Conservation (phyloP, 139 green algal species). For the Chlamydomonas eustigma region DNA sequence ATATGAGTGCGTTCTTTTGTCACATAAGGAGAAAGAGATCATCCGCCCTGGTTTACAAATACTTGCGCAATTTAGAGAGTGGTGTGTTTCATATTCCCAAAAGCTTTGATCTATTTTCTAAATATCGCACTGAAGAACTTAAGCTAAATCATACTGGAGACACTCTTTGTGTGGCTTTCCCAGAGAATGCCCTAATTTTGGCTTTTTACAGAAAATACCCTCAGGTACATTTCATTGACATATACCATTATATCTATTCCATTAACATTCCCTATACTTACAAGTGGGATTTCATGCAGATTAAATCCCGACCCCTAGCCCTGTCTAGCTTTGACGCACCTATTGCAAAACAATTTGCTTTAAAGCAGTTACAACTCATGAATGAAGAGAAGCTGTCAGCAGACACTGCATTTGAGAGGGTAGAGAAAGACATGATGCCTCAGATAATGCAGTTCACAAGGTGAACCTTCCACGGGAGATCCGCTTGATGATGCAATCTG, state of each 20-base stretch:
- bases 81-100: conserved; percentile 11
- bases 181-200: conserved; percentile 4
- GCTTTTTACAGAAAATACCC: conserved; percentile 13
- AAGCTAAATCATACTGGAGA: not conserved
- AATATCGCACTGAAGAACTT: conserved; percentile 25
- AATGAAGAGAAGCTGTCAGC: not conserved
- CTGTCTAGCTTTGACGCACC: conserved; percentile 18
- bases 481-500: not conserved
- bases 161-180: not conserved
- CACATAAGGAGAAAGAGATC: not conserved
- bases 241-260: too few species aligned
- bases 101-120: conserved; percentile 8
- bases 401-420: conserved; percentile 3
- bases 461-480: not conserved
- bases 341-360: conserved; percentile 17
- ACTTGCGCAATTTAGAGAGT: conserved; percentile 26
- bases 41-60: conserved; percentile 11
- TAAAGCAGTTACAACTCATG: conserved; percentile 24
- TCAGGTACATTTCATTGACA: conserved; percentile 12
- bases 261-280: too few species aligned
- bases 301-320: not conserved
- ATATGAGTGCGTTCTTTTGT: conserved; percentile 1
- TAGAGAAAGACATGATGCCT: conserved; percentile 11
- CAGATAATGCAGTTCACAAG: not conserved
- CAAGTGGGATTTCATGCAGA: too few species aligned